Evolutionary conservation across 768 basidiomycete species (phyloP).

Genomic region (Suillus hirtellus): DNA sequence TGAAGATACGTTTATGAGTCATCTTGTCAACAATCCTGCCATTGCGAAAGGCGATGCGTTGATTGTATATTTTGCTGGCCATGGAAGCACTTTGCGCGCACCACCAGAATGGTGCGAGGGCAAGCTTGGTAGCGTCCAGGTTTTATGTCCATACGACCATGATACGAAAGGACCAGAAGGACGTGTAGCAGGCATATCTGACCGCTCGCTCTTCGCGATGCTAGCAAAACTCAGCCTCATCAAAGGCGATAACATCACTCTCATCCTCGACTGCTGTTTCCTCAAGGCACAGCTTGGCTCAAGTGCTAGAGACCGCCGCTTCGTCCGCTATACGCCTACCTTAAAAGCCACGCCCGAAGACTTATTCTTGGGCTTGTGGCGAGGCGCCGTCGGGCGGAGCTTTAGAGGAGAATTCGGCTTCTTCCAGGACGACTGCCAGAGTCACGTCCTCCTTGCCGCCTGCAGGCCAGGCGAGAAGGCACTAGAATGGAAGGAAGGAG

Average conservation of each 20-base stretch:
- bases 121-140: conserved; percentile 46
- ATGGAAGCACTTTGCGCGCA: conserved; percentile 59
- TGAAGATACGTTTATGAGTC: conserved; percentile 59
- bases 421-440: conserved; percentile 39
- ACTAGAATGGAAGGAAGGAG: conserved; percentile 61
- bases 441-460: conserved; percentile 60
- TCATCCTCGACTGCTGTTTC: conserved; percentile 69
- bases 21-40: conserved; percentile 60
- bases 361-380: conserved; percentile 57
- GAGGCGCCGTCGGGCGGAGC: conserved; percentile 39
- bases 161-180: conserved; percentile 50
- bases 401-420: conserved; percentile 43
- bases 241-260: conserved; percentile 71
- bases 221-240: conserved; percentile 51
- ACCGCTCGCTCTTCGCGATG: conserved; percentile 64
- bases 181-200: conserved; percentile 62
- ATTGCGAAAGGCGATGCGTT: conserved; percentile 66
- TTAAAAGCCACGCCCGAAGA: conserved; percentile 55
- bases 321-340: conserved; percentile 62
- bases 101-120: conserved; percentile 61
- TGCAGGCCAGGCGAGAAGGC: conserved; percentile 57
- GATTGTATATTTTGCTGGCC: conserved; percentile 73
- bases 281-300: conserved; percentile 40
- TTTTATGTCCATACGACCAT: conserved; percentile 68
- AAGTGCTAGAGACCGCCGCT: conserved; percentile 45